Percentiles rank a stretch among this genome's conserved stretches.
Conservation (phyloP, 371 early-diverging fungal genomes). For the Chytridium lagenaria region DNA sequence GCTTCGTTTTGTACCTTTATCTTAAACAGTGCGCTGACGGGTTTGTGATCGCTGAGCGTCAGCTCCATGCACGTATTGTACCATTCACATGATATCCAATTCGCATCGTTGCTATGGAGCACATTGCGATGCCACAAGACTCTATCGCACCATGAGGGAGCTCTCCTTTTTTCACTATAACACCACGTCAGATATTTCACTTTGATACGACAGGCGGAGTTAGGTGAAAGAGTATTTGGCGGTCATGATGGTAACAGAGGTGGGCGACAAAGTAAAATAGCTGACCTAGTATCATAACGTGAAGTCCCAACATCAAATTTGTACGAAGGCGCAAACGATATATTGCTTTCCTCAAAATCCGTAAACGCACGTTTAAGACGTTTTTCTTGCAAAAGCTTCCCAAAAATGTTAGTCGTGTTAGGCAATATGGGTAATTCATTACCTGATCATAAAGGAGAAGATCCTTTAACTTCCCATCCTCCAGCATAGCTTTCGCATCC, state of each 20-base stretch:
- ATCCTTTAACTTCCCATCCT: constrained; percentile 62
- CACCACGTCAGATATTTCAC: background rate
- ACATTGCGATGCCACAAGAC: constrained; percentile 79
- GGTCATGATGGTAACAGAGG: too few species aligned
- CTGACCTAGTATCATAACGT: constrained; percentile 53
- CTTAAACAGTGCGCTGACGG: constrained; percentile 77
- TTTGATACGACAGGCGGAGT: too few species aligned
- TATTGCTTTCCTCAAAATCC: constrained; percentile 49
- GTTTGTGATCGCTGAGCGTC: constrained; percentile 89
- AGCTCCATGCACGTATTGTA: constrained; percentile 72
- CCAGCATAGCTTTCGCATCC: constrained; percentile 37
- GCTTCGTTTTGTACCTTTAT: too few species aligned
- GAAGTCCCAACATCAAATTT: constrained; percentile 60
- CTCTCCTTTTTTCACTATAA: constrained; percentile 75
- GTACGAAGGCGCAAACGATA: constrained; percentile 58
- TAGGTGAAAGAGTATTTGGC: too few species aligned
- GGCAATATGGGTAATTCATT: too few species aligned
- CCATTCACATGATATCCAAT: constrained; percentile 52
- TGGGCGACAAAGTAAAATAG: too few species aligned
- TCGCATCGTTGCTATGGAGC: constrained; percentile 30
- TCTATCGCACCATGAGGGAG: constrained; percentile 94
- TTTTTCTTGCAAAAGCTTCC: constrained; percentile 43
- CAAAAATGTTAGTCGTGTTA: too few species aligned
- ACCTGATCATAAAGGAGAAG: constrained; percentile 62
- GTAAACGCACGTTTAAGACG: constrained; percentile 41